These are phyloP conservation scores for Laburnicola sp. DNA, from an alignment of 2,329 filamentous ascomycete genomes.

Conservation along the genomic window DNA sequence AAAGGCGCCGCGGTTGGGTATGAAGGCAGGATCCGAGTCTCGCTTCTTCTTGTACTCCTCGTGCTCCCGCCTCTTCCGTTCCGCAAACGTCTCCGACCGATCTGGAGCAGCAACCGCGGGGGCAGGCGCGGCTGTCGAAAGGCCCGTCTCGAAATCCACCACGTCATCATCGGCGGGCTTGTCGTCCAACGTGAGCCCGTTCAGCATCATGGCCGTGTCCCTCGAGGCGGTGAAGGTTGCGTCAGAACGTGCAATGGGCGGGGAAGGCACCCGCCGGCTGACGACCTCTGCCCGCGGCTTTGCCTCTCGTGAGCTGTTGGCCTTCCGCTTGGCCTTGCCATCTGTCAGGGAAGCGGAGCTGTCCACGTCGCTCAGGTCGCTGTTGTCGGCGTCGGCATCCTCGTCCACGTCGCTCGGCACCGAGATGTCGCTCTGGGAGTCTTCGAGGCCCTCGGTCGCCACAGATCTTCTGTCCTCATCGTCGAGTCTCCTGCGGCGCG, in stretches of 20 bases:
- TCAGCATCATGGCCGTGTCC: constrained; percentile 65
- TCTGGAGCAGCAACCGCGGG: constrained; percentile 39
- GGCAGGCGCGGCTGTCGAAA: constrained; percentile 37
- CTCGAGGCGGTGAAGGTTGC: constrained; percentile 50
- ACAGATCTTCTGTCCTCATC: constrained; percentile 47
- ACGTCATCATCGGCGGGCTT: constrained; percentile 47
- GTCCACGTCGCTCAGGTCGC: constrained; percentile 59
- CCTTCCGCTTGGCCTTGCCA: constrained; percentile 44
- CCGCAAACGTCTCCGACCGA: constrained; percentile 61
- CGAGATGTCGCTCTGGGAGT: constrained; percentile 66
- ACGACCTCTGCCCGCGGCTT: constrained; percentile 30
- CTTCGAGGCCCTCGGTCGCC: constrained; percentile 58
- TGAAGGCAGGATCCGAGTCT: constrained; percentile 88
- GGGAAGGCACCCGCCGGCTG: constrained; percentile 34
- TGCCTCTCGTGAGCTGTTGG: constrained; percentile 43
- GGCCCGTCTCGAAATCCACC: constrained; percentile 57
- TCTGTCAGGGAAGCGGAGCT: constrained; percentile 39
- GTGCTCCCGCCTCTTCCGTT: constrained; percentile 79
- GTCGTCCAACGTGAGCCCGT: constrained; percentile 57
- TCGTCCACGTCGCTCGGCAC: constrained; percentile 60
- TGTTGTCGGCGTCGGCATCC: constrained; percentile 62
- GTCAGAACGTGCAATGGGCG: constrained; percentile 44
- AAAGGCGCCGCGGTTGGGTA: constrained; percentile 91
- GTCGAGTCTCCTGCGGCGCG: constrained; percentile 45
- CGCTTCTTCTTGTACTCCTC: constrained; percentile 88